Evolutionary conservation across 495 filamentous ascomycete genomes (phyloP).

Genomic region (Xylaria grammica): DNA sequence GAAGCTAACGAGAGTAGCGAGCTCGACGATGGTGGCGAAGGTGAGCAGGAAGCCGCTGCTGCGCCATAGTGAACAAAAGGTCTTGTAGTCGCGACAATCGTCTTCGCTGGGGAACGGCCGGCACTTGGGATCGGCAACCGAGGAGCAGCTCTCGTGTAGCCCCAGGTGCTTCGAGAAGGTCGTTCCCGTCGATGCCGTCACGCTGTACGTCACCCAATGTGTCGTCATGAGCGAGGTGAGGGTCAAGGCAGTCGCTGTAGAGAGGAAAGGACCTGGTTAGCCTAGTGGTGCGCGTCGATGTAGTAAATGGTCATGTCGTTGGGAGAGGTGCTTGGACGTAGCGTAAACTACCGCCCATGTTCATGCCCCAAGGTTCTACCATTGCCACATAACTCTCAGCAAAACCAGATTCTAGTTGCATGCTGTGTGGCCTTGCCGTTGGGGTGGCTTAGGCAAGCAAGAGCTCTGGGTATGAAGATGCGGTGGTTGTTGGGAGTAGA

Average conservation of each 20-base stretch:
- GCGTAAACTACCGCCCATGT: neutral
- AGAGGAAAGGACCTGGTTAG: slow-evolving; percentile 24
- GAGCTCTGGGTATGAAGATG: neutral
- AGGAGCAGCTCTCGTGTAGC: slow-evolving; percentile 78
- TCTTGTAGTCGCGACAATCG: slow-evolving; percentile 70
- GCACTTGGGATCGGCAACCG: slow-evolving; percentile 43
- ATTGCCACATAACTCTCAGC: neutral
- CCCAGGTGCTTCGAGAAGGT: slow-evolving; percentile 74
- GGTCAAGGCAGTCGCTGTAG: slow-evolving; percentile 75
- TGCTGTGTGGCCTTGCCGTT: neutral
- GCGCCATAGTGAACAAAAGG: slow-evolving; percentile 93
- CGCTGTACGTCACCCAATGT: slow-evolving; percentile 78
- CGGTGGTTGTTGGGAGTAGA: slow-evolving; percentile 12
- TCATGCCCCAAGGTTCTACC: neutral
- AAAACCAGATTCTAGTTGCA: neutral
- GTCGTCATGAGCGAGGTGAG: slow-evolving; percentile 75
- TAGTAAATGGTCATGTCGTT: neutral
- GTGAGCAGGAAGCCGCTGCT: slow-evolving; percentile 85
- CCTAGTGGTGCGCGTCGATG: neutral
- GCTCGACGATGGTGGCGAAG: slow-evolving; percentile 76
- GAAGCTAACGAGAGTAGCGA: slow-evolving; percentile 75
- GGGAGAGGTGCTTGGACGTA: neutral
- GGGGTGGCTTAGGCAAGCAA: neutral
- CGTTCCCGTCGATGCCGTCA: slow-evolving; percentile 54
- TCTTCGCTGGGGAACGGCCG: slow-evolving; percentile 65